Evolutionary conservation across 2,329 filamentous ascomycete genomes (phyloP).

Genomic region (Colletotrichum limetticola): DNA sequence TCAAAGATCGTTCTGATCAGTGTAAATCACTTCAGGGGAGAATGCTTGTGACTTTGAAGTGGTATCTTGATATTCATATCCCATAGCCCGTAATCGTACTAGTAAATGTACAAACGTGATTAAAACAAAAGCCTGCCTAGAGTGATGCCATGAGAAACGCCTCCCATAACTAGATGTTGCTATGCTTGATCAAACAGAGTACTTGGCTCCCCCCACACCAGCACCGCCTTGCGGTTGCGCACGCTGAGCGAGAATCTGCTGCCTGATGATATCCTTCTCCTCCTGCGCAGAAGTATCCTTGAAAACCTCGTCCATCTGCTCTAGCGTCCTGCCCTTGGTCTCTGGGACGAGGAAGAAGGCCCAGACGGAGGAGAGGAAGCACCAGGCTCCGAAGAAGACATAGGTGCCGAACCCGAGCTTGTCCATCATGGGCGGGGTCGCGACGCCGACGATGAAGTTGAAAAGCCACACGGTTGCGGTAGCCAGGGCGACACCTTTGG

Average conservation of each 20-base stretch:
- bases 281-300: slow-evolving; percentile 21
- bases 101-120: background rate
- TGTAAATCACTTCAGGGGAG: background rate
- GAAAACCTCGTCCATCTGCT: slow-evolving; percentile 64
- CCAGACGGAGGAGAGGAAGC: slow-evolving; percentile 58
- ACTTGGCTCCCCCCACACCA: slow-evolving; percentile 4
- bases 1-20: background rate
- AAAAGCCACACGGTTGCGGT: slow-evolving; percentile 64
- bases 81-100: slow-evolving; percentile 7
- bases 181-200: slow-evolving; percentile 1
- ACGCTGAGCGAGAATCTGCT: slow-evolving; percentile 15
- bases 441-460: slow-evolving; percentile 50
- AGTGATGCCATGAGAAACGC: background rate
- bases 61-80: slow-evolving; percentile 23
- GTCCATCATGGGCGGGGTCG: slow-evolving; percentile 65
- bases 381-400: slow-evolving; percentile 69
- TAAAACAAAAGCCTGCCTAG: background rate
- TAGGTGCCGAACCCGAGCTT: slow-evolving; percentile 61
- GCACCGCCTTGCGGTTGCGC: background rate
- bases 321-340: slow-evolving; percentile 64
- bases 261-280: slow-evolving; percentile 27
- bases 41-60: background rate
- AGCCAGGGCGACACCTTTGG: slow-evolving; percentile 40
- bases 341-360: slow-evolving; percentile 68
- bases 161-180: background rate